Percentiles rank a stretch among this genome's conserved stretches.
Conservation (phyloP, 163 green algal genomes). For the Coccomyxa subellipsoidea region DNA sequence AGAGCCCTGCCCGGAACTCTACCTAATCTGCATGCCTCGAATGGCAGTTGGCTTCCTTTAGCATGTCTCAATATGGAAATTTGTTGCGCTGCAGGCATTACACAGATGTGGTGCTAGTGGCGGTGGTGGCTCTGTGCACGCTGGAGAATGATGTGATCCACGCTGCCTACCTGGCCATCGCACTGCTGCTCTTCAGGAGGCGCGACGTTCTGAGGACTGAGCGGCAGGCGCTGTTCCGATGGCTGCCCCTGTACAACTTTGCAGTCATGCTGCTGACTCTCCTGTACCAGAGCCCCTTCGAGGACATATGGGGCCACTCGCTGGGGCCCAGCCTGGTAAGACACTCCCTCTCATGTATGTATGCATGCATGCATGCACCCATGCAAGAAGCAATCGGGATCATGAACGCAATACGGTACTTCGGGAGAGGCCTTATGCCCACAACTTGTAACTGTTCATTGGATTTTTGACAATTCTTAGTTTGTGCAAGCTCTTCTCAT, state of each 20-base stretch:
- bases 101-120: conserved; percentile 58
- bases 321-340: conserved; percentile 14
- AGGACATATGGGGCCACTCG: conserved; percentile 43
- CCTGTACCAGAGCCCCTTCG: conserved; percentile 62
- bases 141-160: conserved; percentile 73
- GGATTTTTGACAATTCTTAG: no score
- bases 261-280: conserved; percentile 54
- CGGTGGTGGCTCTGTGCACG: conserved; percentile 58
- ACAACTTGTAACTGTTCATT: no score
- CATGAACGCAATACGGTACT: no score
- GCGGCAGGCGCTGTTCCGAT: conserved; percentile 42
- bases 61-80: no score
- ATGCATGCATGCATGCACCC: no score
- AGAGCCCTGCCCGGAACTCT: no score
- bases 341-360: not conserved
- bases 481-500: no score
- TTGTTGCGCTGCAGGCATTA: conserved; percentile 44
- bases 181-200: conserved; percentile 64
- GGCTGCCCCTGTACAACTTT: conserved; percentile 56
- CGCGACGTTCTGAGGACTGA: conserved; percentile 26
- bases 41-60: no score
- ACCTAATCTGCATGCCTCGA: no score
- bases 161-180: conserved; percentile 71
- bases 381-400: no score
- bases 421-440: no score